phyloP scores from a whole-genome alignment of 805 yeast species.

The Hanseniaspora clermontiae region DNA sequence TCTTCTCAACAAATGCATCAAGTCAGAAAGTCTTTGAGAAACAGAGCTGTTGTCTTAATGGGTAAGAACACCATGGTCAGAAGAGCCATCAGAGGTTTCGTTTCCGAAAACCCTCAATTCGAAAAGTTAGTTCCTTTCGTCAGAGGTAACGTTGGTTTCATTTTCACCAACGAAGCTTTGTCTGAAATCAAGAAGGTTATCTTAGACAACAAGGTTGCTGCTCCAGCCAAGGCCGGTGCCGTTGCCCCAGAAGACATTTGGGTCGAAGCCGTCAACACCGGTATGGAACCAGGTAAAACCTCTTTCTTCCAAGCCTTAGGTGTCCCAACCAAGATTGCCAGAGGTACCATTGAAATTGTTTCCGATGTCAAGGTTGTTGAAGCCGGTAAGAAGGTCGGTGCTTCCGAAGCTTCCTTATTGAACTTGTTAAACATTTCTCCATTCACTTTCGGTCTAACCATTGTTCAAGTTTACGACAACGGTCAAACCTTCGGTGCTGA shows the following conservation, averaged over 20 bases:
- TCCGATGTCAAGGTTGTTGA: slow-evolving; percentile 91
- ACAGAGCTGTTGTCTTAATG: slow-evolving; percentile 90
- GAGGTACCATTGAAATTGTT: slow-evolving; percentile 99
- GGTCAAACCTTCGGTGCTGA: slow-evolving; percentile 96
- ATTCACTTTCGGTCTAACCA: slow-evolving; percentile 95
- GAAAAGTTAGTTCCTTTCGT: slow-evolving; percentile 91
- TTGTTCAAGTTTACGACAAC: slow-evolving; percentile 94
- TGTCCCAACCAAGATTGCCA: slow-evolving; percentile 99
- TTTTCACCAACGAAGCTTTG: slow-evolving; percentile 94
- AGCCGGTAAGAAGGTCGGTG: slow-evolving; percentile 84
- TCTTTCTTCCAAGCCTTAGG: slow-evolving; percentile 99
- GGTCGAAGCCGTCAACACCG: slow-evolving; percentile 99
- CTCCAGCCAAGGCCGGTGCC: slow-evolving; percentile 99
- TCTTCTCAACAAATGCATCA: slow-evolving; percentile 99
- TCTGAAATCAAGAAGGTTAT: slow-evolving; percentile 81
- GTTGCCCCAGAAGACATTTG: slow-evolving; percentile 94
- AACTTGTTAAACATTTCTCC: slow-evolving; percentile 99
- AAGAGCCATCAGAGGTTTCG: slow-evolving; percentile 96
- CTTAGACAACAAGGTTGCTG: slow-evolving; percentile 91
- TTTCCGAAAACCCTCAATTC: slow-evolving; percentile 85
- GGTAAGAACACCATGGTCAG: slow-evolving; percentile 99
- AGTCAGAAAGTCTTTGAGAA: slow-evolving; percentile 93
- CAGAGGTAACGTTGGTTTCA: slow-evolving; percentile 98
- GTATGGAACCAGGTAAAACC: slow-evolving; percentile 99
- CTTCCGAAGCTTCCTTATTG: slow-evolving; percentile 95